Conservation (phyloP, 1,284 basidiomycete genomes). For the Cerrena zonata region DNA sequence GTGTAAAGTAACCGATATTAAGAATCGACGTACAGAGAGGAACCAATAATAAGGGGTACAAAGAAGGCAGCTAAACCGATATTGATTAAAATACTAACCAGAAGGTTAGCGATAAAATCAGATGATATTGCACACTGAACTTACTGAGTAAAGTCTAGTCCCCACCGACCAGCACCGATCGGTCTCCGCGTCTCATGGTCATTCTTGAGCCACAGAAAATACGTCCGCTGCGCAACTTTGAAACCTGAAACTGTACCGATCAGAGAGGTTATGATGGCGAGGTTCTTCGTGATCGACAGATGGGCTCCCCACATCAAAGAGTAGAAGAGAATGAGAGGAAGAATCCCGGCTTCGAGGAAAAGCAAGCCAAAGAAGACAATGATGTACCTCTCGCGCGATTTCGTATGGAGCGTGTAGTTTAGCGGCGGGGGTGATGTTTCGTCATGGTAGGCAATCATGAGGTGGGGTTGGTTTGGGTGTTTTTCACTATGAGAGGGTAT, state of each 20-base stretch:
- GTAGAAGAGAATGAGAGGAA: conserved; percentile 31
- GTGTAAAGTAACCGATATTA: not conserved
- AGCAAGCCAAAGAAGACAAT: conserved; percentile 25
- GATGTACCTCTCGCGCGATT: conserved; percentile 21
- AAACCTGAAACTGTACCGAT: conserved; percentile 29
- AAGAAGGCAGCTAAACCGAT: conserved; percentile 27
- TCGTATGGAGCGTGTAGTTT: conserved; percentile 24
- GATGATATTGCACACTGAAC: not conserved
- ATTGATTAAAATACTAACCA: conserved; percentile 21
- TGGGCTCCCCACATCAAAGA: conserved; percentile 29
- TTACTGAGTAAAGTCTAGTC: conserved; percentile 27
- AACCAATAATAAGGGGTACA: conserved; percentile 28
- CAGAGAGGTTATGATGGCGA: conserved; percentile 30
- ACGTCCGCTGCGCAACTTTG: conserved; percentile 26
- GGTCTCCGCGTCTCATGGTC: conserved; percentile 24
- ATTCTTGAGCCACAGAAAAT: conserved; percentile 23
- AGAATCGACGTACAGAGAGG: conserved; percentile 23
- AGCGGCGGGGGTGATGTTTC: conserved; percentile 21
- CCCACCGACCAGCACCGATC: conserved; percentile 27
- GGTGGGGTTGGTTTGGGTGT: not conserved
- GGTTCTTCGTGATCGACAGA: conserved; percentile 26
- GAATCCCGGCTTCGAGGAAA: conserved; percentile 27
- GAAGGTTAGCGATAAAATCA: not conserved
- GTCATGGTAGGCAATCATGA: not conserved
- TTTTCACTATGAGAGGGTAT: not conserved